These are phyloP conservation scores for Hypoxylon sp. DNA, from an alignment of 2,329 filamentous ascomycete species.

Conservation along the genomic window DNA sequence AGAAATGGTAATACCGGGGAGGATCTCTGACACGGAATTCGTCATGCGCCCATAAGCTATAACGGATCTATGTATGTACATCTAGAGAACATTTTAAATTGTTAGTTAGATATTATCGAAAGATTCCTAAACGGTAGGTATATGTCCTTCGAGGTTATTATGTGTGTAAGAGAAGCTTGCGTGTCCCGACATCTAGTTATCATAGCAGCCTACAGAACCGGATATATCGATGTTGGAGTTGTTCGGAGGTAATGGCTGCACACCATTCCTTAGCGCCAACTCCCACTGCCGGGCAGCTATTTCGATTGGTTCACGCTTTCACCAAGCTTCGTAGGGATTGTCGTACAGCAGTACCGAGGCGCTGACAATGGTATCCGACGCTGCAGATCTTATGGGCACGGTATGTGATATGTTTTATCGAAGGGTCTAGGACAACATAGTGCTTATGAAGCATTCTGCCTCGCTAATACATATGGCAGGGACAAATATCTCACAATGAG, in stretches of 20 bases:
- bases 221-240: slow-evolving; percentile 41
- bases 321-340: slow-evolving; percentile 40
- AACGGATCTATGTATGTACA: neutral
- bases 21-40: slow-evolving; percentile 23
- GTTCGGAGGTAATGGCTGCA: slow-evolving; percentile 37
- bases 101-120: neutral
- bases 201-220: slow-evolving; percentile 19
- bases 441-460: slow-evolving; percentile 29
- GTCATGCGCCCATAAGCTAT: neutral
- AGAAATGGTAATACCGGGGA: slow-evolving; percentile 27
- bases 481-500: neutral
- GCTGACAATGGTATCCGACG: slow-evolving; percentile 29
- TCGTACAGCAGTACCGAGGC: slow-evolving; percentile 36
- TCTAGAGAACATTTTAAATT: slow-evolving; percentile 2
- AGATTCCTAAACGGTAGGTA: neutral
- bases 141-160: neutral
- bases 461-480: neutral
- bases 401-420: slow-evolving; percentile 22
- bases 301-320: slow-evolving; percentile 37
- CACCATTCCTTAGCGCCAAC: slow-evolving; percentile 36
- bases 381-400: slow-evolving; percentile 35
- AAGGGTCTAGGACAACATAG: slow-evolving; percentile 16
- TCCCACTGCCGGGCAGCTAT: slow-evolving; percentile 30
- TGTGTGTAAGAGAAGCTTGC: slow-evolving; percentile 13
- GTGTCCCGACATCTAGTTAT: slow-evolving; percentile 10